Base-by-base conservation (phyloP, 768 basidiomycete genomes). In the Xerocomus potaroensis region DNA sequence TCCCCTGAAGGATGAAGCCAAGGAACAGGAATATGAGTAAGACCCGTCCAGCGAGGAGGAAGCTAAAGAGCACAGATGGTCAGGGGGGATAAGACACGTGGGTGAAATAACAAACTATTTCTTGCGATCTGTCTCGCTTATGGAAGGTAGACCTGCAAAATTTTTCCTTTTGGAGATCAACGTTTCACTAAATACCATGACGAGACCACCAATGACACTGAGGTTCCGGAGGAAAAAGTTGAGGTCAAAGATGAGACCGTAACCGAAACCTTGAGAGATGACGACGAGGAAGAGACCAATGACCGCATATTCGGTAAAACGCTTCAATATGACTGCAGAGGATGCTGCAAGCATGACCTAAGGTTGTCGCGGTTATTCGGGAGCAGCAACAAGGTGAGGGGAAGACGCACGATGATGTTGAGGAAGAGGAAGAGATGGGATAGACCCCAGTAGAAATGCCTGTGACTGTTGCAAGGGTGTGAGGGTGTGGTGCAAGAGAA, bases 201-300 rank as follows among this genome's bases (percentile, higher is more conserved):
- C 84, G 37, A 99, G 82, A 44, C 96, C 96, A 45, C 96, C 96
- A 51, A 98, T 92, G 63, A 99, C 96, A 52, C 86, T 89, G 47
- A 99, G 78, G 71, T 98, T 99, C 67, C 96, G 93, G 36, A 98
- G 86, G 91, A 99, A 99, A 80, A 99, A 99, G 72, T 90, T 98
- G 67, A 98, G 78, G 77, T 98, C 96, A 69, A 99, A 99, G 62
- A 99, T 95, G 66, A 99, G 88, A 27, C 96, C 96, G 62, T 99
- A 99, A 57, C 96, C 96, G 57, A 99, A 88, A 36, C 95, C 95
- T 70, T 99, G 96, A 36, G 93, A 81, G 58, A 98, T 70, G 47
- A 99, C 94, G 41, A 98, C 96, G 41, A 73, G 76, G 44, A 98
- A 77, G 37, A 99, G 86, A 56, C 92, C 93, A 37, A 83, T 82